Evolutionary conservation across 2,329 filamentous ascomycete species (phyloP), one percentile per base, ranked within the genome.

Genomic region (Cercospora janseana): DNA sequence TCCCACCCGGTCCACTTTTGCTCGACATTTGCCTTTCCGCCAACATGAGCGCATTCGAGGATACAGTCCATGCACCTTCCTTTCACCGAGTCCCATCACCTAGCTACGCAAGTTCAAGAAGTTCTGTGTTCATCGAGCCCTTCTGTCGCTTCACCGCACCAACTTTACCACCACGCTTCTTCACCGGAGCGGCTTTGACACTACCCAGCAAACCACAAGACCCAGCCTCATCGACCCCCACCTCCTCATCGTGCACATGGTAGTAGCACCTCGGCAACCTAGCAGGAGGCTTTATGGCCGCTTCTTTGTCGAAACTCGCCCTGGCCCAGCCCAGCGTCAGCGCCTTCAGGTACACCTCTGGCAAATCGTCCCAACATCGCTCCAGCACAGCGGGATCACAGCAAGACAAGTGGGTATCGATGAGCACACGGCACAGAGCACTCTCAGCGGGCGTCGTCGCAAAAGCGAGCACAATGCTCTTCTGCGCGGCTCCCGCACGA

Each of bases 221-320:
- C 13, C 32, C 32, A 4, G 16, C 13, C 29, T 46, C 42, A 6
- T 37, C 41, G 7, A 18, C 15, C 12, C 23, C 34, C 9, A 46
- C 27, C 9, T 54, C 51, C 1, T 41, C 54, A 4, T 54, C 51
- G 23, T 56, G 54, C 38, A 54, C 51, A 21, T 56, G 54, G 18
- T 54, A 54, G 1, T 21, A 31, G 18, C 54, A 56, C 6, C 41
- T n/a, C 1, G 15, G 10, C 6, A 24, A 23, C 1, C 13, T 20
- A 2, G 18, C 18, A 4, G 52, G 49, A 0, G n/a, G 24, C 15
- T 29, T 12, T 8, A 26, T 9, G 2, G 8, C 23, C 8, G 35
- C 18, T 9, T 9, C 10, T 23, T 41, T 49, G 24, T 48, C 38
- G 16, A 23, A 28, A 3, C 32, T 27, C 8, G 23, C 13, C 34